Evolutionary conservation across 805 yeast genomes (phyloP), one percentile per base, ranked within the genome.

Genomic region (Barnettozyma pratensis): DNA sequence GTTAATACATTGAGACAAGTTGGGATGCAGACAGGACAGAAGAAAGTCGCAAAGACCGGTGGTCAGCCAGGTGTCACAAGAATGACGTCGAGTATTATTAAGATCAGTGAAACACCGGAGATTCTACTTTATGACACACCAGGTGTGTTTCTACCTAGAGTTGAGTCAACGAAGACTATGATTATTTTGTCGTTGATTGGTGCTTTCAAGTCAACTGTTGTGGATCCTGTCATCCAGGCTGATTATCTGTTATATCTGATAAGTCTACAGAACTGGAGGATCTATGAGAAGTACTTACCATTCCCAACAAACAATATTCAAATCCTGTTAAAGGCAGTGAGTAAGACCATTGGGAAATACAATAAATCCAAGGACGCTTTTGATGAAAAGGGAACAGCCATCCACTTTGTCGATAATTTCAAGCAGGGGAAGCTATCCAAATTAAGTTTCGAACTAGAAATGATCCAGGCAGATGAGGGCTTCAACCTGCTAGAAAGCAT

Each of bases 21-120:
- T 19, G 62, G 61, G 8, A 42, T 60, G 30, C 48, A 54, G 46
- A 52, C 46, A 48, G 47, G 45, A 45, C 69, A 71, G 41, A 86
- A 72, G 47, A 86, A 85, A 58, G 97, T 87, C 1, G 97, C 96
- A 0, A 68, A 69, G 45, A 88, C 96, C 0, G 96, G 97, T 1
- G 84, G 85, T 9, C 81, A 79, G 53, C 97, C 98, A 1, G 99
- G 99, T 19, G 88, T 92, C 6, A 94, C 99, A 0, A 70, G 88
- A 46, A 75, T 76, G 30, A 81, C 96, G 0, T 82, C 92, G 46
- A 92, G 86, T 52, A 73, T 84, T 46, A 87, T 94, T 36, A 69
- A 83, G 47, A 72, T 94, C 11, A 68, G 75, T 39, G 65, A 70
- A 9, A 73, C 73, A 30, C 91, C 94, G 0, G 81, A 79, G 34